Evolutionary conservation across 257 asterid genomes (phyloP), one percentile per base, ranked within the genome.

Genomic region (Scutellaria minor): DNA sequence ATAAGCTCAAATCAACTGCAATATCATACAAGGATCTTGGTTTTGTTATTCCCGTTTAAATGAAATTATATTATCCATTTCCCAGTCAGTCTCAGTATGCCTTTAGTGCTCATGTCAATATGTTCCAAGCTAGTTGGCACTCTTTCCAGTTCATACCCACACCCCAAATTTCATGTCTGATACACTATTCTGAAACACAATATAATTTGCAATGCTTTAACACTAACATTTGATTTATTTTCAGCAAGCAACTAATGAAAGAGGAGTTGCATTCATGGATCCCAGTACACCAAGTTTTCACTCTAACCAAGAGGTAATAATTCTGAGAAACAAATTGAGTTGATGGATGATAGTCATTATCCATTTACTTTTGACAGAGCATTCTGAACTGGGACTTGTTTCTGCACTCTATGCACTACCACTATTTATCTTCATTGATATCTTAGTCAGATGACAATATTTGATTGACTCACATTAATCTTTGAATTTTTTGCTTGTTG

Each of bases 231-330:
- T 77, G 46, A 66, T 73, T 50, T 24, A 55, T 77, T 82, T 83
- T 73, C 88, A 88, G 95, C 80, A 68, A 45, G 84, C 71, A 50
- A 50, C 68, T 55, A 83, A 81, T 73, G 84, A 82, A 66, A 72
- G 79, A 53, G 88, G 83, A 69, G 72, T 76, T 68, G 71, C 75
- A 53, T 82, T 90, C 77, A 64, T 83, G 89, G 91, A 88, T 72
- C 70, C 82, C 68, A 74, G 82, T 54, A 15, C 81, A 51, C 87
- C 86, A 69, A 85, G 83, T 72, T 86, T 83, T 69, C 84, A 85
- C 79, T 84, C 88, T 54, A 79, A 75, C 67, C 85, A 82, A 74
- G 93, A 90, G 96, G 96, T 90, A 79, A 80, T 56, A 71, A 2
- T 70, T 62, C 70, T 42, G 18, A 57, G 53, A 60, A 56, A n/a